Percentiles rank a stretch among this genome's conserved stretches.
Conservation (phyloP, 768 basidiomycete genomes). For the Tephrocybe sp. region DNA sequence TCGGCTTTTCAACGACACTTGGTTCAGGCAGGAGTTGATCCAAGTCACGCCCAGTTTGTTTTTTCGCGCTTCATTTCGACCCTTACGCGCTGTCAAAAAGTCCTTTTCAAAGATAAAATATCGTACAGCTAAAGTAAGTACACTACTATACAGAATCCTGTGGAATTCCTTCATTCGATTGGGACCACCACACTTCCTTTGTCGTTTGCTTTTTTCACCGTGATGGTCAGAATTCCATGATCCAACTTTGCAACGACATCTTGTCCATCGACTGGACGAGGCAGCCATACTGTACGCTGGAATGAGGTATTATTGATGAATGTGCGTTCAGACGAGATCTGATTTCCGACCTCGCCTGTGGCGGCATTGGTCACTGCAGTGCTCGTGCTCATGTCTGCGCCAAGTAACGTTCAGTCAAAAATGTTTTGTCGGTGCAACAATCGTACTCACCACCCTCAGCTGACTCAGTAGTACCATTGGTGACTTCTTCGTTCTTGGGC, state of each 20-base stretch:
- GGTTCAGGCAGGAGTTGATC: slow-evolving; percentile 10
- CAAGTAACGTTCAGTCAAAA: neutral
- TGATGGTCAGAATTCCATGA: slow-evolving; percentile 70
- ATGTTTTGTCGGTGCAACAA: neutral
- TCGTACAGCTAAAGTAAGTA: neutral
- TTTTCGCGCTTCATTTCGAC: slow-evolving; percentile 4
- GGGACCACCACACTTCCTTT: slow-evolving; percentile 50
- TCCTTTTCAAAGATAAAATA: too few species aligned
- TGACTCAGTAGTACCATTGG: slow-evolving; percentile 4
- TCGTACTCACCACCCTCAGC: slow-evolving; percentile 7
- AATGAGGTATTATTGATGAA: slow-evolving; percentile 58
- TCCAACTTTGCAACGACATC: slow-evolving; percentile 63
- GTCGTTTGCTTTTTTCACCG: slow-evolving; percentile 61
- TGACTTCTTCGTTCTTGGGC: slow-evolving; percentile 9
- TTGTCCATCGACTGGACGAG: slow-evolving; percentile 56
- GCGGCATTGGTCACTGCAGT: slow-evolving; percentile 20
- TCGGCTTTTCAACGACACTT: slow-evolving; percentile 7
- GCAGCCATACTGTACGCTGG: slow-evolving; percentile 71
- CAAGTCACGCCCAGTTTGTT: slow-evolving; percentile 8
- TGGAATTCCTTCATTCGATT: slow-evolving; percentile 26
- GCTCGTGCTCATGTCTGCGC: slow-evolving; percentile 12
- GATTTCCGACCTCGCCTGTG: slow-evolving; percentile 33
- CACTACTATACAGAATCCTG: neutral
- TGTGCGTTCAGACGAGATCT: slow-evolving; percentile 60
- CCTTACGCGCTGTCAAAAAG: too few species aligned